Conservation (phyloP, 2,329 filamentous ascomycete species). For the Colletotrichum australisinense region DNA sequence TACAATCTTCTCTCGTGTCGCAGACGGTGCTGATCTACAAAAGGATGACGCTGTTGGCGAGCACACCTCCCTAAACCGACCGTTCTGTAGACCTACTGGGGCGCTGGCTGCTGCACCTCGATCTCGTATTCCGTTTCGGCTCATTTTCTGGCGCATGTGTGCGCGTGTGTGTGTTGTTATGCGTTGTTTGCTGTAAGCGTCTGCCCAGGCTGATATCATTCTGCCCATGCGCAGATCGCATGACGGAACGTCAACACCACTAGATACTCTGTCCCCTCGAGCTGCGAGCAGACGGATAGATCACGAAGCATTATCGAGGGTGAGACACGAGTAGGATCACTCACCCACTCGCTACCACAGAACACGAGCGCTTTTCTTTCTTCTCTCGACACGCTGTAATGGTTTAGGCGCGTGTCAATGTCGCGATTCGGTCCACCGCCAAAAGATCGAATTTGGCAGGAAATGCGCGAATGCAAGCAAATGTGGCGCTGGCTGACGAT, state of each 20-base stretch:
- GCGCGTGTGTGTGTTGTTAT: neutral
- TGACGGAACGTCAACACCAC: neutral
- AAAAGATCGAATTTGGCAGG: neutral
- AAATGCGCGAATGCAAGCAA: neutral
- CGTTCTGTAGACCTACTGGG: neutral
- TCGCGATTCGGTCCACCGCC: neutral
- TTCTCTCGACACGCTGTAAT: neutral
- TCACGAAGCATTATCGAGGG: neutral
- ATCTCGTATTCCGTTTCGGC: slow-evolving; percentile 20
- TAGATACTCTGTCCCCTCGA: neutral
- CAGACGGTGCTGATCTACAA: neutral
- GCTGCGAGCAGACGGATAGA: neutral
- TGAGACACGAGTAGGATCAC: neutral
- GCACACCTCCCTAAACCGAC: neutral
- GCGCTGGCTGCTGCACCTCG: slow-evolving; percentile 15
- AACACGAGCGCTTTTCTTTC: neutral
- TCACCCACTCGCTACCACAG: too few species aligned
- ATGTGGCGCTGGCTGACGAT: neutral
- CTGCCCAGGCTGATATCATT: slow-evolving; percentile 4
- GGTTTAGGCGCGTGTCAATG: neutral
- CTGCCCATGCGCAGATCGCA: neutral
- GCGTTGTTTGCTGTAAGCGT: neutral
- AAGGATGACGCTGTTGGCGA: neutral
- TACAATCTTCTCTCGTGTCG: neutral
- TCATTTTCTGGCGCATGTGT: neutral